Conservation (phyloP, 1,284 basidiomycete genomes). For the Irpex lacteus region DNA sequence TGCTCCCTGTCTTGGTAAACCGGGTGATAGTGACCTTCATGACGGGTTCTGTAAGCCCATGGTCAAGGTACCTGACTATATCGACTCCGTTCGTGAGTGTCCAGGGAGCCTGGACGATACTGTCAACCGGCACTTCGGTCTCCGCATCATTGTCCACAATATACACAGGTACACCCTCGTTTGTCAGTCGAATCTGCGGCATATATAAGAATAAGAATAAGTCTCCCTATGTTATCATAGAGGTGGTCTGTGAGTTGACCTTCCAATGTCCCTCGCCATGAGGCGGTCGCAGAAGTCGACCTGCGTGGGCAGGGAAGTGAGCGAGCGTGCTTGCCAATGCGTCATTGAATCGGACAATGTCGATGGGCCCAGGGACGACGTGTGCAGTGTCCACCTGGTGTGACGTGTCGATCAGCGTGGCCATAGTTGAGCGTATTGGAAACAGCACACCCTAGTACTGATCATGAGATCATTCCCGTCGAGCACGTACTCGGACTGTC, state of each 20-base stretch:
- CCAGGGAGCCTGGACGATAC: constrained; percentile 14
- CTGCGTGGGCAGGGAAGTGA: constrained; percentile 14
- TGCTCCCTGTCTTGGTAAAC: constrained; percentile 14
- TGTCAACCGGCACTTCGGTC: constrained; percentile 8
- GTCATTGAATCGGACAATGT: constrained; percentile 13
- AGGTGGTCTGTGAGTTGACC: constrained; percentile 1
- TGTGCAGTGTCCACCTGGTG: constrained; percentile 17
- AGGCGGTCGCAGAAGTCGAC: constrained; percentile 9
- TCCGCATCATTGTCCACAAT: constrained; percentile 15
- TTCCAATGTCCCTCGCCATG: constrained; percentile 9
- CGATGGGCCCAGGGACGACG: constrained; percentile 15
- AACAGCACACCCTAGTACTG: constrained; percentile 7
- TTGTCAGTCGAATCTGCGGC: constrained; percentile 12
- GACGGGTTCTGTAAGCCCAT: constrained; percentile 14
- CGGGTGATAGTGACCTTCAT: constrained; percentile 13
- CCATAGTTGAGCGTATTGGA: too few species aligned
- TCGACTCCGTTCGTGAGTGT: constrained; percentile 7
- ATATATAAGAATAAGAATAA: not conserved
- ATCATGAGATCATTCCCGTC: constrained; percentile 1
- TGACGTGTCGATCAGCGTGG: not conserved
- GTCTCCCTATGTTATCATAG: not conserved
- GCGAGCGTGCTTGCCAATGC: constrained; percentile 15
- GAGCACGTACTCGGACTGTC: constrained; percentile 3
- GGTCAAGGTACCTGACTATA: constrained; percentile 8
- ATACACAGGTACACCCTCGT: constrained; percentile 12